phyloP scores from a whole-genome alignment of 805 yeast species.

The Candida alai region DNA sequence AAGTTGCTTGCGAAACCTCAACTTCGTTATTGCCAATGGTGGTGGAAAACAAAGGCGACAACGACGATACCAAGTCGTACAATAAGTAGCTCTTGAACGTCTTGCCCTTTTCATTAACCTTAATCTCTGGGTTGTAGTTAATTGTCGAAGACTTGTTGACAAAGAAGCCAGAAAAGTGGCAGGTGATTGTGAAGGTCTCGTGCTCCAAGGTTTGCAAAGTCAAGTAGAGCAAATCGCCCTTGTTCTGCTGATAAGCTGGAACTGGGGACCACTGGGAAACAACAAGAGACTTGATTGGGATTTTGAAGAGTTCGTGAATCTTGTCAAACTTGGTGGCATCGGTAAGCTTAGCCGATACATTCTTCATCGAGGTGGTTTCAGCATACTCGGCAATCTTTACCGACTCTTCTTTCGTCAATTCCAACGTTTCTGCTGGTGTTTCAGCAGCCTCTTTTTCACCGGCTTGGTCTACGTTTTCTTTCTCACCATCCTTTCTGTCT shows the following conservation, averaged over 20 bases:
- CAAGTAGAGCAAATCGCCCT: slow-evolving; percentile 81
- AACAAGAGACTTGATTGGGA: slow-evolving; percentile 53
- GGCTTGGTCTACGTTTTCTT: slow-evolving; percentile 10
- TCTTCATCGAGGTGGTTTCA: slow-evolving; percentile 9
- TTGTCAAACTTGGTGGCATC: slow-evolving; percentile 27
- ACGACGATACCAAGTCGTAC: slow-evolving; percentile 53
- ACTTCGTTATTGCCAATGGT: slow-evolving; percentile 52
- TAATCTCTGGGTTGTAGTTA: slow-evolving; percentile 65
- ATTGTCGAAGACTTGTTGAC: slow-evolving; percentile 65
- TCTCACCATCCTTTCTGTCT: slow-evolving; percentile 15
- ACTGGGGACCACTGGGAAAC: slow-evolving; percentile 88
- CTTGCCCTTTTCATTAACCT: slow-evolving; percentile 34
- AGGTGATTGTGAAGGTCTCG: slow-evolving; percentile 73
- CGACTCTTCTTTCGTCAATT: slow-evolving; percentile 29
- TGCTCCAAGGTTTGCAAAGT: slow-evolving; percentile 75
- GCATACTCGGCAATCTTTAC: slow-evolving; percentile 15
- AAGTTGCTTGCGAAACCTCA: slow-evolving; percentile 31
- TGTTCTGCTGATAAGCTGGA: slow-evolving; percentile 52
- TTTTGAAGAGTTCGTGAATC: slow-evolving; percentile 24
- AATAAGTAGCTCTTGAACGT: slow-evolving; percentile 46
- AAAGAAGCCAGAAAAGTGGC: slow-evolving; percentile 74
- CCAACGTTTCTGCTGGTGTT: slow-evolving; percentile 3
- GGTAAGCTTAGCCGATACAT: slow-evolving; percentile 11
- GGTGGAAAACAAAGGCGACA: slow-evolving; percentile 60
- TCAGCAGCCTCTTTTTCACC: slow-evolving; percentile 8